A percentile compares a stretch with the other conserved stretches of the same genome.
Evolutionary conservation across 306 rosid genomes (phyloP).

Genomic region (Pyrus communis): DNA sequence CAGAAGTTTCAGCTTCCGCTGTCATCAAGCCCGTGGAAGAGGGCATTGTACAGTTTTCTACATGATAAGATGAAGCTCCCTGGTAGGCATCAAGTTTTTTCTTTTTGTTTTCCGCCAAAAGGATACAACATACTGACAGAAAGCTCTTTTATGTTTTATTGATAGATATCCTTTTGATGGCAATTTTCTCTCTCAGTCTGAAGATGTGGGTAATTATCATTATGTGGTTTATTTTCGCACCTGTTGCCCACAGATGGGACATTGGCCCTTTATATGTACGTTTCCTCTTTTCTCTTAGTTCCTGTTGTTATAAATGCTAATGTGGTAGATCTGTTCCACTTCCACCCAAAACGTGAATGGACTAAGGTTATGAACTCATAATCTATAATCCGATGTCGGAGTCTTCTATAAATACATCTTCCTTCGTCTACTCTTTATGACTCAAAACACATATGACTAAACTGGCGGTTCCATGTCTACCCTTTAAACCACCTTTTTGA

Average conservation of each 20-base stretch:
- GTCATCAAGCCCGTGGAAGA: constrained; percentile 81
- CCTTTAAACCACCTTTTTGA: not conserved
- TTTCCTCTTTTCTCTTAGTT: constrained; percentile 1
- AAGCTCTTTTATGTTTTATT: constrained; percentile 21
- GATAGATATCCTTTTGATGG: constrained; percentile 85
- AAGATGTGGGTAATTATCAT: constrained; percentile 67
- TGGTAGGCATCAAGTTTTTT: constrained; percentile 35
- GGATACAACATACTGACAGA: constrained; percentile 25
- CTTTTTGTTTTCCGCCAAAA: not conserved
- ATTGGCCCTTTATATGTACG: constrained; percentile 92
- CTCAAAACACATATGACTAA: not conserved
- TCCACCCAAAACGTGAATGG: no score
- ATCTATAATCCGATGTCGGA: not conserved
- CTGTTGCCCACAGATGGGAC: constrained; percentile 76
- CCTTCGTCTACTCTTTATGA: not conserved
- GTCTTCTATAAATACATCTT: not conserved
- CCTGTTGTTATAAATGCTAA: not conserved
- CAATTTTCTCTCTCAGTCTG: constrained; percentile 71
- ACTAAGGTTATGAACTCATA: not conserved
- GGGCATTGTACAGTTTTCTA: constrained; percentile 58
- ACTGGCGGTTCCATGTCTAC: not conserved
- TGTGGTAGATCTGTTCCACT: no score
- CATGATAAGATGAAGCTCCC: constrained; percentile 89
- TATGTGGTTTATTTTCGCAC: constrained; percentile 87
- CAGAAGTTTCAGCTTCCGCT: constrained; percentile 89